Evolutionary conservation across 345 rosid species (phyloP), one percentile per base, ranked within the genome.

Genomic region (Syzygium jambos): DNA sequence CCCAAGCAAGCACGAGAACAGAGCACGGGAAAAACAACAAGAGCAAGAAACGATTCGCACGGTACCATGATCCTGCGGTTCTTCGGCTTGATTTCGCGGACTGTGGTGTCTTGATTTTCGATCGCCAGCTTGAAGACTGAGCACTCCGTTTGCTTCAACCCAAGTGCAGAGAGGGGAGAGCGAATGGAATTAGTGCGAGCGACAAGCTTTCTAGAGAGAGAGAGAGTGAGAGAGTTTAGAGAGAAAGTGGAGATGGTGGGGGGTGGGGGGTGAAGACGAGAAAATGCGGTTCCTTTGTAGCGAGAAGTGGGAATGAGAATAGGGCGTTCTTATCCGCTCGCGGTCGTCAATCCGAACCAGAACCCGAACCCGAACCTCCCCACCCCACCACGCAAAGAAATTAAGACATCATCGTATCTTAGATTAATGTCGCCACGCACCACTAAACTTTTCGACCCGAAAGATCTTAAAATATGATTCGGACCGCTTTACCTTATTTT

Each of bases 61-160:
- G 22, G 21, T 89, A 96, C 98, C 98, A 95, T 96, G 90, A 95
- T 94, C 95, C 96, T 93, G 19, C 96, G 88, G 92, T 92, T 96
- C 92, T 93, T 93, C 78, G 98, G 97, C 90, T 93, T 95, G 93
- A 95, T 89, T 92, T 95, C 98, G 52, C 95, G 95, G 89, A 91
- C 94, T 41, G 97, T 85, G 88, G 94, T 89, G 84, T 96, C 96
- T 83, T 95, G 97, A 89, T 93, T 93, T 30, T 95, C 98, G 89
- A 96, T 96, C 89, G 98, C 96, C 99, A 96, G 95, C 93, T 89
- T 91, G 92, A 91, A 88, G 21, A 46, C n/a, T 85, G 89, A 89
- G 77, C n/a, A 51, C 38, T 17, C 86, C 85, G 82, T 86, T 88
- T 53, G 9, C 7, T 30, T 46, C 21, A 8, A 8, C 51, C 27